Evolutionary conservation across 148 eudicot species (phyloP), one percentile per base, ranked within the genome.

Genomic region (Fagopyrum tataricum): DNA sequence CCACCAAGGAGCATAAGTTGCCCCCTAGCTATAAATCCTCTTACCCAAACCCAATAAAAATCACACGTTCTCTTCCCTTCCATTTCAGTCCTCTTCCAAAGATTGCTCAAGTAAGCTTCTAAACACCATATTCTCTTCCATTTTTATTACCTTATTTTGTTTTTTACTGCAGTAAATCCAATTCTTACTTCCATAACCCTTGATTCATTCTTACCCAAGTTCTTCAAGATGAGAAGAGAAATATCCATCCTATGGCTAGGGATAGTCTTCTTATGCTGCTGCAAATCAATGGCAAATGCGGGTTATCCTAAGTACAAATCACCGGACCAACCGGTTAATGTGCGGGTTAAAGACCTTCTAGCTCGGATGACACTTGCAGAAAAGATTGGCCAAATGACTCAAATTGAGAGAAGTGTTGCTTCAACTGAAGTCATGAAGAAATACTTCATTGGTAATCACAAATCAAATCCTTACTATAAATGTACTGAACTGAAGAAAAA

Each of bases 331-430:
- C 85, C 88, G 7, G 1, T 88, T 4, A 78, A 72, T 31, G 44
- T 21, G 39, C 78, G 97, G 78, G 82, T 89, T 47, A 78, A 79
- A 70, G 93, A 91, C 74, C 76, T 91, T 17, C 73, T 91, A 77
- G 53, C 70, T 7, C 78, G 90, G 23, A 91, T 91, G 97, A 91
- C 82, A 0, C 80, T 89, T 4, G 86, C 74, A 44, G 93, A 91
- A 76, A 91, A 91, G 78, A 87, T 91, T 70, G 97, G 93, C 6
- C 97, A 91, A 48, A 91, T 91, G 97, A 79, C 78, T 44, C 97
- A 91, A 49, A 89, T 91, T 62, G 97, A 91, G 49, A 76, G 89
- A 43, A 70, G 82, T 23, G 89, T 85, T 10, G 97, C 93, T 44
- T 81, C 93, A 0, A 46, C 77, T n/a, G 76, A 87, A 37, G 88